phyloP scores from a whole-genome alignment of 768 basidiomycete genomes.

The Termitomyces sp. region DNA sequence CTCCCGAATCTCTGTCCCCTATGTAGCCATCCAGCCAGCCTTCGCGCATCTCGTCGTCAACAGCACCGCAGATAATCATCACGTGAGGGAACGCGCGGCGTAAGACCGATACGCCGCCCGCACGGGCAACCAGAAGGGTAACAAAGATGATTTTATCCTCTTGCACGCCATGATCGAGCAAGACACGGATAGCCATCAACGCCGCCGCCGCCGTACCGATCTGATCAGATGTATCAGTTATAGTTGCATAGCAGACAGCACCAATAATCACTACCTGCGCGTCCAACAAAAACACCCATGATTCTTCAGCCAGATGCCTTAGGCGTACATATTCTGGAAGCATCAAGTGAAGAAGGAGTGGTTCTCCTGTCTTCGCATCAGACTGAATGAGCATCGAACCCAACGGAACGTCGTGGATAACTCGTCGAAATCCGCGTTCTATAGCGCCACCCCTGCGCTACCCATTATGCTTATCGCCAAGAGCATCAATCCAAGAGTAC shows the following conservation, averaged over 20 bases:
- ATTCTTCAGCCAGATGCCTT: slow-evolving; percentile 53
- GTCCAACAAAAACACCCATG: slow-evolving; percentile 87
- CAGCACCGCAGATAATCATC: slow-evolving; percentile 78
- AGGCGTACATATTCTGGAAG: slow-evolving; percentile 72
- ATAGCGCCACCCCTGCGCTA: slow-evolving; percentile 74
- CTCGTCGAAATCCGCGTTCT: slow-evolving; percentile 85
- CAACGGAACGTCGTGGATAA: slow-evolving; percentile 78
- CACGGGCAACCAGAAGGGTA: slow-evolving; percentile 81
- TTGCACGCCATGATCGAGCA: slow-evolving; percentile 87
- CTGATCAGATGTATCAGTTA: slow-evolving; percentile 28
- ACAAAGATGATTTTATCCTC: slow-evolving; percentile 86
- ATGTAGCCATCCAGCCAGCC: slow-evolving; percentile 59
- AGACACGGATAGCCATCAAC: slow-evolving; percentile 91
- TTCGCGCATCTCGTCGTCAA: slow-evolving; percentile 75
- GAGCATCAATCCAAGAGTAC: slow-evolving; percentile 22
- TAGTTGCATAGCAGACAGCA: background rate
- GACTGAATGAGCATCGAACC: slow-evolving; percentile 92
- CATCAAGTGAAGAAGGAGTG: slow-evolving; percentile 74
- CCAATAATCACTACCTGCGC: slow-evolving; percentile 52
- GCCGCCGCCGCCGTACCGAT: slow-evolving; percentile 91
- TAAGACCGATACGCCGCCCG: slow-evolving; percentile 72
- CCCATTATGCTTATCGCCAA: slow-evolving; percentile 1
- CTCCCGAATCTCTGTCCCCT: slow-evolving; percentile 41
- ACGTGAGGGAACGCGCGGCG: slow-evolving; percentile 80
- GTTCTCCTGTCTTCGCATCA: slow-evolving; percentile 80